Evolutionary conservation across 371 early-diverging fungal species (phyloP), one percentile per base, ranked within the genome.

Genomic region (Haplosporangium sp.): DNA sequence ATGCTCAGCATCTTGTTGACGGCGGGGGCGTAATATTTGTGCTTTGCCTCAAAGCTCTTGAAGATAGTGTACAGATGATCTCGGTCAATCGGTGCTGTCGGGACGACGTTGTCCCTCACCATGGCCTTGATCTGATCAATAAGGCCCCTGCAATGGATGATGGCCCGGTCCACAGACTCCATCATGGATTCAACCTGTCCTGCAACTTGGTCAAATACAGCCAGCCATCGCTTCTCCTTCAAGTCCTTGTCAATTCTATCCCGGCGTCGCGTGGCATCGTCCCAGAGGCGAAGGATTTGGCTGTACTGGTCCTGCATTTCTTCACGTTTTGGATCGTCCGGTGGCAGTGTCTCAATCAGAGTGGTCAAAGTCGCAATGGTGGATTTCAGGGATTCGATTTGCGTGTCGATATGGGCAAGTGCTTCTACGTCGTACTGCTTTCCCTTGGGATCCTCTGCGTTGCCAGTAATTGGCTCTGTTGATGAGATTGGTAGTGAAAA

Each of bases 131-230:
- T 75, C 62, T 87, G 86, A 12, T 87, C 83, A 18, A 88, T 75
- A 18, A 86, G 69, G 1, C 83, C 77, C 41, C 85, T 77, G 63
- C 90, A 89, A 53, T 90, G 90, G 37, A 73, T 59, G 1, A 86
- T 85, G 0, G 87, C 86, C 55, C 84, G 77, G 20, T 89, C 89
- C n/a, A 90, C 64, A 2, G 86, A 85, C 54, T 89, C 89, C 69
- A 90, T 89, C 87, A 90, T 87, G n/a, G 82, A 82, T 64, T 85
- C 86, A 0, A 88, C 88, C 56, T 90, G 87, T 54, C 85, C 84
- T 1, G 89, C 84, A 18, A 88, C 87, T 60, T 88, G 83, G 29
- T 86, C 84, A 67, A 90, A 90, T 6, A 89, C 87, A 8, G 74
- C 75, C n/a, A 87, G 64, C 90, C 90, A 90, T 7, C 83, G 83